These are phyloP conservation scores for Ogataea sp. DNA, from an alignment of 805 yeast species.

Conservation along the genomic window DNA sequence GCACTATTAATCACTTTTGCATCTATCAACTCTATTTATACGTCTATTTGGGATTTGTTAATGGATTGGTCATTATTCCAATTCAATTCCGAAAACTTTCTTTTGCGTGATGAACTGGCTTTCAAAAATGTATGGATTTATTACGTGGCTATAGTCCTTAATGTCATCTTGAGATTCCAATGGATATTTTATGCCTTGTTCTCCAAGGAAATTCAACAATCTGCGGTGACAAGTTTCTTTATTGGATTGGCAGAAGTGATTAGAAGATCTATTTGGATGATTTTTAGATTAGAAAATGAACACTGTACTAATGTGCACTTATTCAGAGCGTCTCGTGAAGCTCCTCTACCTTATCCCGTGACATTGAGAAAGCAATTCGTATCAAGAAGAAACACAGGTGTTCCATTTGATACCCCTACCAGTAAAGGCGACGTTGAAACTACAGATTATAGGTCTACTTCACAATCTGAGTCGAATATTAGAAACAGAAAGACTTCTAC, in stretches of 20 bases:
- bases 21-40: slow-evolving; percentile 56
- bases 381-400: not conserved
- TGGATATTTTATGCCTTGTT: slow-evolving; percentile 89
- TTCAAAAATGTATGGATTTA: slow-evolving; percentile 53
- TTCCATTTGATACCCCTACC: too few relatives aligned
- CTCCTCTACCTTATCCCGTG: slow-evolving; percentile 73
- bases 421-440: too few relatives aligned
- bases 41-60: slow-evolving; percentile 79
- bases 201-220: slow-evolving; percentile 70
- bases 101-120: slow-evolving; percentile 67
- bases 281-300: slow-evolving; percentile 93
- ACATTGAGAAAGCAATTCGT: slow-evolving; percentile 12
- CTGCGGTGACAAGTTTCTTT: slow-evolving; percentile 77
- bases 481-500: not conserved
- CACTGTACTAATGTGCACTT: slow-evolving; percentile 85
- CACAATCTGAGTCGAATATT: not conserved
- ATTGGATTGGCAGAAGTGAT: slow-evolving; percentile 77
- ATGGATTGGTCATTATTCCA: slow-evolving; percentile 96
- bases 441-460: not conserved
- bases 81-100: slow-evolving; percentile 42
- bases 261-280: slow-evolving; percentile 83
- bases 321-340: slow-evolving; percentile 81
- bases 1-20: slow-evolving; percentile 70
- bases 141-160: slow-evolving; percentile 65
- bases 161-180: slow-evolving; percentile 73